Evolutionary conservation across 2,329 filamentous ascomycete genomes (phyloP).

Genomic region (Pseudogymnoascus sp.): DNA sequence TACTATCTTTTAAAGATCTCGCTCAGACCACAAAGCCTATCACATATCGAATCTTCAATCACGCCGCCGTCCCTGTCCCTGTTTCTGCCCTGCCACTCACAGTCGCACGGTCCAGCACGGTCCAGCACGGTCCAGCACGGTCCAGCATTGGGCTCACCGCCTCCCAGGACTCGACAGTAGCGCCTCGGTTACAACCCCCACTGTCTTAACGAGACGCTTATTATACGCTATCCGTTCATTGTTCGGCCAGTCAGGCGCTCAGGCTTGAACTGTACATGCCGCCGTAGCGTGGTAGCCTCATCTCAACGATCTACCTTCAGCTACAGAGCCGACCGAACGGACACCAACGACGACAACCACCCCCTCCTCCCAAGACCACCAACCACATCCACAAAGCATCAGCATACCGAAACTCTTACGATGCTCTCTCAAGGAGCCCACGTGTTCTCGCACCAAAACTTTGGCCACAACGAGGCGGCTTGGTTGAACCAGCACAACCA

Average conservation of each 20-base stretch:
- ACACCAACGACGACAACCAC: conserved; percentile 4
- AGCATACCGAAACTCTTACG: conserved; percentile 16
- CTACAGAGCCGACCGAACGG: not conserved
- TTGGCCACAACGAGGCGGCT: conserved; percentile 46
- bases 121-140: not conserved
- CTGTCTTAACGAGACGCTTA: conserved; percentile 8
- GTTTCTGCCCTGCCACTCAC: not conserved
- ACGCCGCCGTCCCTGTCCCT: not conserved
- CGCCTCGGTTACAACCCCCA: conserved; percentile 6
- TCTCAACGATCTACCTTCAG: conserved; percentile 8
- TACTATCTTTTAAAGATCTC: not conserved
- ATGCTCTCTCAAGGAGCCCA: conserved; percentile 52
- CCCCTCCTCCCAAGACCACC: not conserved
- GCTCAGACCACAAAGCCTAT: not conserved
- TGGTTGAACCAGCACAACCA: conserved; percentile 52
- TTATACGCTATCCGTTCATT: not conserved
- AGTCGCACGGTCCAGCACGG: not conserved
- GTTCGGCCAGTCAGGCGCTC: conserved; percentile 2
- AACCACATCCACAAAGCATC: not conserved
- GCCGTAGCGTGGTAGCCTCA: conserved; percentile 9
- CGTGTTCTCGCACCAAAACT: conserved; percentile 54
- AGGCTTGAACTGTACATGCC: conserved; percentile 4
- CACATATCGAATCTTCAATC: conserved; percentile 1
- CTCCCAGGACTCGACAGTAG: conserved; percentile 5
- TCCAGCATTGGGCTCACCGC: conserved; percentile 2